Evolutionary conservation across 1,139 yeast species (phyloP), one percentile per base, ranked within the genome.

Genomic region (Debaryomyces nepalensis): DNA sequence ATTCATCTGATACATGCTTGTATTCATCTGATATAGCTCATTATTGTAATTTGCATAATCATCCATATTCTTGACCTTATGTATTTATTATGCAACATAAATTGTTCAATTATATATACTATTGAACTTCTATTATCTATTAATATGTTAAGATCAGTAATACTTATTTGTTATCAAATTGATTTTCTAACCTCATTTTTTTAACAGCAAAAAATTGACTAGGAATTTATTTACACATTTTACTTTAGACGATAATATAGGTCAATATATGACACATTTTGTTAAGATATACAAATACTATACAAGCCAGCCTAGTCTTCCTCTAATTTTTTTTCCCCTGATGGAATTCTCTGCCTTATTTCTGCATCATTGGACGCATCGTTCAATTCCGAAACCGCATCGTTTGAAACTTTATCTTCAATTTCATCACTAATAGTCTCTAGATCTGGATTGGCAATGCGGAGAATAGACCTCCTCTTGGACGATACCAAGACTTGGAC

Each of bases 401-500:
- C 15, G 9, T 11, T 16, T 14, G 20, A 22, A 20, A 21, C 54
- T 5, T 44, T 48, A 12, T 46, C 54, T 18, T 49, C 56, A 6
- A 46, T 47, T 9, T 43, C 50, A 14, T 41, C 42, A 14, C 45
- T 40, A 14, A 44, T 42, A 5, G 50, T 47, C 4, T 47, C 74
- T 4, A 60, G 33, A 50, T 79, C 83, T 0, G 95, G 95, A 53
- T 86, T 86, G 38, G 82, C 74, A 27, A 86, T 82, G 26, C 85
- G 66, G 38, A 86, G 65, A 37, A 76, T 75, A 1, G 86, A 74
- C 42, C 88, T 64, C 51, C 91, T 68, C 55, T 81, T 80, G n/a
- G 87, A 79, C 44, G 88, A 79, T 7, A 85, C 91, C 48, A 86
- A 62, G 6, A 86, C 86, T 57, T 85, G 93, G 0, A 83, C 91